These are phyloP conservation scores for Blastomyces gilchristii DNA, from an alignment of 2,329 filamentous ascomycete genomes.

Conservation along the genomic window DNA sequence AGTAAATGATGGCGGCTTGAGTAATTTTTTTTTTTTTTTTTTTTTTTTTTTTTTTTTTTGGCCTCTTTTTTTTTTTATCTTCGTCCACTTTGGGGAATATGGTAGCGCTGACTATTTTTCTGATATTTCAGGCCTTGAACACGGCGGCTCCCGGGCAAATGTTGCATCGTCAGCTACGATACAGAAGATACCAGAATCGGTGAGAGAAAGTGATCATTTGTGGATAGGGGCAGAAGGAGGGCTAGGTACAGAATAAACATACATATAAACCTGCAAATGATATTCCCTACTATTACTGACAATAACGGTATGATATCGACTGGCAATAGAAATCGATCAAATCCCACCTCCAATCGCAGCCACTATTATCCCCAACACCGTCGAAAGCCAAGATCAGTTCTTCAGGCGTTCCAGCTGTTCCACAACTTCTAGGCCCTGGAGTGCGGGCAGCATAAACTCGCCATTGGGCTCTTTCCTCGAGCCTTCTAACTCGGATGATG, in stretches of 20 bases:
- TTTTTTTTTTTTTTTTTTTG: neutral
- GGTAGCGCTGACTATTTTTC: neutral
- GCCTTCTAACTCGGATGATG: neutral
- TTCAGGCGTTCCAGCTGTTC: neutral
- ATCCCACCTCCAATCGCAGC: neutral
- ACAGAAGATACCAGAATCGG: neutral
- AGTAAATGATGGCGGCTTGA: neutral
- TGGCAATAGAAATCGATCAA: neutral
- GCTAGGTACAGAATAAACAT: neutral
- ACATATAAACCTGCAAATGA: neutral
- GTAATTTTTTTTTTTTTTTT: neutral
- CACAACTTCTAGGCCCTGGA: neutral
- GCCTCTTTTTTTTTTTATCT: neutral
- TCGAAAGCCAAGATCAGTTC: neutral
- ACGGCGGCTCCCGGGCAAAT: neutral
- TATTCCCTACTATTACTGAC: neutral
- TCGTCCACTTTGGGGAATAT: neutral
- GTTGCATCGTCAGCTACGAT: neutral
- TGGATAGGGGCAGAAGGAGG: neutral
- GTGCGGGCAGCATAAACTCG: neutral
- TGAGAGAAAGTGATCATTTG: neutral
- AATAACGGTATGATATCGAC: neutral
- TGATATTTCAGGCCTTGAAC: neutral
- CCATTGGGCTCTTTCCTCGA: neutral
- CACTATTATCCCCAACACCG: neutral